Conservation (phyloP, 805 yeast genomes). For the Wickerhamomyces chambardii region DNA sequence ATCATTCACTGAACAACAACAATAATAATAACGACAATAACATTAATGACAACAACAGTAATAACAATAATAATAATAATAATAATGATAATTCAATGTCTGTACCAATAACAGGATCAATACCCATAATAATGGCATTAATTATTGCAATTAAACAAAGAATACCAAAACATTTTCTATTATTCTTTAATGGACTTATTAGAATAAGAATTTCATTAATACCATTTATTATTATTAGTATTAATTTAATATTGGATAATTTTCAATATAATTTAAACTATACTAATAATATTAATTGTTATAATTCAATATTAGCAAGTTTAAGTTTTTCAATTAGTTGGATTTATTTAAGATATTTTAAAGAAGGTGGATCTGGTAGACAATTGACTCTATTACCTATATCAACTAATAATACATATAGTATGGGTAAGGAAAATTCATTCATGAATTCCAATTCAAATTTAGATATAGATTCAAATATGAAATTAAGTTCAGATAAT, state of each 20-base stretch:
- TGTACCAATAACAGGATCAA: slow-evolving; percentile 10
- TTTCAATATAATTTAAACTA: neutral
- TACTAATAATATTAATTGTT: neutral
- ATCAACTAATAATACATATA: slow-evolving; percentile 1
- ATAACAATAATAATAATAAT: neutral
- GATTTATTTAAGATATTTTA: slow-evolving; percentile 29
- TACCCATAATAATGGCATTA: slow-evolving; percentile 29
- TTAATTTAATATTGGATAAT: neutral
- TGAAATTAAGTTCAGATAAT: no score
- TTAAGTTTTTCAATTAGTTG: slow-evolving; percentile 29
- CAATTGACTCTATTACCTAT: slow-evolving; percentile 32
- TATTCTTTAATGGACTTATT: slow-evolving; percentile 36
- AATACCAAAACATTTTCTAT: slow-evolving; percentile 41
- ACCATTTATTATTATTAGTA: slow-evolving; percentile 19
- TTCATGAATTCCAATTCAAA: neutral
- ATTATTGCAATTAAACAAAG: slow-evolving; percentile 47
- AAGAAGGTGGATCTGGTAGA: slow-evolving; percentile 32
- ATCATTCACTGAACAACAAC: slow-evolving; percentile 7
- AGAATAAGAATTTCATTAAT: slow-evolving; percentile 21
- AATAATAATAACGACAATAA: neutral
- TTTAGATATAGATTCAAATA: no score
- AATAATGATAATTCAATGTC: slow-evolving; percentile 1
- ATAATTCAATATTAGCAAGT: slow-evolving; percentile 5
- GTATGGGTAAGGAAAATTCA: slow-evolving; percentile 5
- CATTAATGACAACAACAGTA: neutral